Evolutionary conservation across 306 rosid species (phyloP), one percentile per base, ranked within the genome.

Genomic region (Inga oerstediana): DNA sequence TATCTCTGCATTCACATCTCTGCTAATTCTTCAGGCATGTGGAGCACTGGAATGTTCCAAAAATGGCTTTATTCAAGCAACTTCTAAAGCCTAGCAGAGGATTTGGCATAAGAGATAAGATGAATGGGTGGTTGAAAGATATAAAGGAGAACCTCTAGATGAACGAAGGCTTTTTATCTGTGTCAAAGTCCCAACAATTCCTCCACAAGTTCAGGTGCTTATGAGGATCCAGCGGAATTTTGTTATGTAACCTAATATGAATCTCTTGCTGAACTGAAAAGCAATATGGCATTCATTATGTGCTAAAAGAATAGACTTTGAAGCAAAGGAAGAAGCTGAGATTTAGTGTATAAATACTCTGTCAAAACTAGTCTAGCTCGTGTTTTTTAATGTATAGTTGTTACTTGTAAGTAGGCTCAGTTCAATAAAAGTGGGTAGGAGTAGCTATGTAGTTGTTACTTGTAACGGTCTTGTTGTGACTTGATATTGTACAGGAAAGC

Each of bases 11-110:
- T 73, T 67, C 45, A 69, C 54, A 45, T 89, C 49, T 43, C 2
- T 44, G 51, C 24, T 79, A 84, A 30, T 5, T 1, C 75, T 83
- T 80, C 88, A 93, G 98, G 91, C 97, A 95, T 79, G 92, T 89
- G 76, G 98, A 95, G 91, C 92, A 92, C 67, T 95, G 98, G 98
- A 95, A 95, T 84, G 98, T 95, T 82, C 98, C 97, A 1, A 95
- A 95, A 87, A 88, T 85, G 96, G 93, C 94, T 74, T 84, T 95
- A 82, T 91, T 92, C 68, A 95, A 90, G 85, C 99, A 95, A 87
- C 89, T 95, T 80, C 73, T 95, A 1, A 92, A 88, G 88, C 98
- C 98, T 34, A 90, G 97, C 83, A 24, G 81, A 54, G 89, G 93
- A 76, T 83, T 89, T 87, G 88, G 92, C 79, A 46, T 81, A 82